phyloP scores from a whole-genome alignment of 352 stramenopile genomes.

The Phytophthora podocarpi region DNA sequence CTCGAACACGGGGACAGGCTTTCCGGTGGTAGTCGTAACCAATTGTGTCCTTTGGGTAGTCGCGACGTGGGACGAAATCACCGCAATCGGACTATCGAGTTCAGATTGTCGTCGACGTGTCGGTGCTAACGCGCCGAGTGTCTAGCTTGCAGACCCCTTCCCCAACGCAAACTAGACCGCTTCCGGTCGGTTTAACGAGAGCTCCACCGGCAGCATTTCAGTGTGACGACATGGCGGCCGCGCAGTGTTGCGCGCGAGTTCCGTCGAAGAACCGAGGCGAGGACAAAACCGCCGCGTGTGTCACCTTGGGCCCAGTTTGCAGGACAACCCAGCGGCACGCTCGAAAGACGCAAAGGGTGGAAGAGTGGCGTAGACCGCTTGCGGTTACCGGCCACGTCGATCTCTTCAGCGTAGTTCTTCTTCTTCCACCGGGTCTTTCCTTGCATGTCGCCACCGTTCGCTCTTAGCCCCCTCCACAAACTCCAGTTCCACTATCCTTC shows the following conservation, averaged over 20 bases:
- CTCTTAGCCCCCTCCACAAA: slow-evolving; percentile 23
- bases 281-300: slow-evolving; percentile 32
- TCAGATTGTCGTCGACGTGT: slow-evolving; percentile 18
- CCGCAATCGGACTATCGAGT: slow-evolving; percentile 5
- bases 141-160: slow-evolving; percentile 10
- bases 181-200: slow-evolving; percentile 3
- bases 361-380: slow-evolving; percentile 21
- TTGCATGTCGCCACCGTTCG: slow-evolving; percentile 30
- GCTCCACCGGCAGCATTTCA: slow-evolving; percentile 20
- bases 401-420: slow-evolving; percentile 15
- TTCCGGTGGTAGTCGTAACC: slow-evolving; percentile 10
- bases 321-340: slow-evolving; percentile 23
- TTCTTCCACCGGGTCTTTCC: slow-evolving; percentile 28
- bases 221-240: slow-evolving; percentile 23
- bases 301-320: slow-evolving; percentile 39
- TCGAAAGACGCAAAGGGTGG: slow-evolving; percentile 35
- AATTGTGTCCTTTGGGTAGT: slow-evolving; percentile 31
- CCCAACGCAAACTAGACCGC: slow-evolving; percentile 18
- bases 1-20: slow-evolving; percentile 13
- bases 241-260: slow-evolving; percentile 28
- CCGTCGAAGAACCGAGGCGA: slow-evolving; percentile 31
- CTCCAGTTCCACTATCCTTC: slow-evolving; percentile 8
- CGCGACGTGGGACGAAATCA: slow-evolving; percentile 15
- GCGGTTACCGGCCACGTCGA: slow-evolving; percentile 20
- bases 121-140: background rate